These are phyloP conservation scores for Zasmidium cellare DNA, from an alignment of 2,329 filamentous ascomycete genomes.

Conservation along the genomic window DNA sequence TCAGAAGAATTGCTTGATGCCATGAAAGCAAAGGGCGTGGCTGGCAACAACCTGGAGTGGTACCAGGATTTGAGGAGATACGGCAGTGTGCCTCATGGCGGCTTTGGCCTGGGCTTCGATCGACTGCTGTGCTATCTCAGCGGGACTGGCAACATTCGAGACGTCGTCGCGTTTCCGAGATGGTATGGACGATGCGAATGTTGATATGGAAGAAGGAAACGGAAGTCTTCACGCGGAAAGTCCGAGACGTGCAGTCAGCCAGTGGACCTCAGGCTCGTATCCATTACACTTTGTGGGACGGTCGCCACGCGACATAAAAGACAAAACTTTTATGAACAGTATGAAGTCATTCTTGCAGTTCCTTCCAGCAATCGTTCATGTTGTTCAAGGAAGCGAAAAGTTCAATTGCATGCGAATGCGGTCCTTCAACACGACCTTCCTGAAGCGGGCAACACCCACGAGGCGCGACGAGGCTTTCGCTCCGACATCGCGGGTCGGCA, in stretches of 20 bases:
- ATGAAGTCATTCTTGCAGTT: not conserved
- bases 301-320: not conserved
- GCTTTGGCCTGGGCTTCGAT: conserved; percentile 89
- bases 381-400: too few species aligned
- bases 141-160: conserved; percentile 78
- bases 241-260: not conserved
- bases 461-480: not conserved
- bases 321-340: not conserved
- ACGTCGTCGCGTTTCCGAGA: conserved; percentile 83
- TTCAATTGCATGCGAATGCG: too few species aligned
- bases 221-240: too few species aligned
- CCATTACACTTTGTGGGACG: not conserved
- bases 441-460: not conserved
- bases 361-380: not conserved
- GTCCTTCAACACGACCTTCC: not conserved
- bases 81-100: conserved; percentile 88
- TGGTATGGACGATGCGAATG: conserved; percentile 54
- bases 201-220: conserved; percentile 15
- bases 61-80: conserved; percentile 85
- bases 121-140: conserved; percentile 80
- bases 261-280: not conserved
- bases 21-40: conserved; percentile 69
- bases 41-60: conserved; percentile 63
- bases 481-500: not conserved
- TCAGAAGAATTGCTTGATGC: conserved; percentile 65